phyloP scores from a whole-genome alignment of 2,329 filamentous ascomycete genomes.

The Dactylellina sp. region DNA sequence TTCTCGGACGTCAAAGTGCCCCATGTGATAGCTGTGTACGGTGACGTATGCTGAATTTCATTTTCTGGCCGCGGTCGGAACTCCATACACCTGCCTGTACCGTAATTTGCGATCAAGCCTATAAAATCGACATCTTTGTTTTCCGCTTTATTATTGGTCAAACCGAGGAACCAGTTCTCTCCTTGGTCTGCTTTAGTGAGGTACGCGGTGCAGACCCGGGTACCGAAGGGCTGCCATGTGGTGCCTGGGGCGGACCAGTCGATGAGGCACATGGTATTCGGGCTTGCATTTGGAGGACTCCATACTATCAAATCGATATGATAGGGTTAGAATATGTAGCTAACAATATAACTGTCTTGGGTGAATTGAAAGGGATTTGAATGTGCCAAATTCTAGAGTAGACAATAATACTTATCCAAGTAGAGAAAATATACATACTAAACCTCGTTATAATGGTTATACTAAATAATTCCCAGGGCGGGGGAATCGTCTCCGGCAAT shows the following conservation, averaged over 20 bases:
- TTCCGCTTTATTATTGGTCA: constrained; percentile 2
- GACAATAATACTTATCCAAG: too few species aligned
- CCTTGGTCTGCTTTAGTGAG: constrained; percentile 13
- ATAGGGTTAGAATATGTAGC: neutral
- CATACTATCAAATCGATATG: constrained; percentile 33
- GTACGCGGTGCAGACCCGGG: neutral
- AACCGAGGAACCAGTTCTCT: constrained; percentile 17
- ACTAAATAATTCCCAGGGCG: constrained; percentile 15
- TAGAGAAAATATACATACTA: neutral
- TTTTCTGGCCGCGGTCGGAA: constrained; percentile 8
- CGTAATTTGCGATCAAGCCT: constrained; percentile 29
- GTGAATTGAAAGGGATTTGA: neutral
- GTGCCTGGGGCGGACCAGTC: constrained; percentile 42
- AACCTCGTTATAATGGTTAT: neutral
- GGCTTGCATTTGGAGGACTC: constrained; percentile 15
- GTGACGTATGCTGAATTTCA: neutral
- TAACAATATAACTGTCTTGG: too few species aligned
- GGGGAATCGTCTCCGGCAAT: neutral
- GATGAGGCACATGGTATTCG: constrained; percentile 29
- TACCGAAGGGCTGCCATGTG: constrained; percentile 32
- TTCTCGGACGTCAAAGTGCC: constrained; percentile 41
- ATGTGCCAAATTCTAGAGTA: neutral
- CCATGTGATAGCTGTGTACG: constrained; percentile 15
- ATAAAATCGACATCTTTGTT: constrained; percentile 13
- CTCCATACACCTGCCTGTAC: constrained; percentile 40